These are phyloP conservation scores for Epithele typhae DNA, from an alignment of 768 basidiomycete genomes.

Conservation along the genomic window DNA sequence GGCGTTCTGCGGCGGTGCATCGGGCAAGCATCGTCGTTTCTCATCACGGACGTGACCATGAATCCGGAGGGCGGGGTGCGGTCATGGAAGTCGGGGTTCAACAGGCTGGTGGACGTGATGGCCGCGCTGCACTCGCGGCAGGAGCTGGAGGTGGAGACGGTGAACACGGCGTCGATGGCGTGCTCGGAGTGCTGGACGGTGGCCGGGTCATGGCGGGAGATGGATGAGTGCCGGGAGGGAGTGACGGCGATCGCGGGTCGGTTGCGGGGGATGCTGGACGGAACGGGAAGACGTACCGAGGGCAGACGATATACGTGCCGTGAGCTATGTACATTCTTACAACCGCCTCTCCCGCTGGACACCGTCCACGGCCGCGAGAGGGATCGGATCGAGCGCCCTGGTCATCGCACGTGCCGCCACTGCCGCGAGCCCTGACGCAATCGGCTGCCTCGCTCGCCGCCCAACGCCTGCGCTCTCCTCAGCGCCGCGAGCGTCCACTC, in stretches of 20 bases:
- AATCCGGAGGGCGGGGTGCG: constrained; percentile 50
- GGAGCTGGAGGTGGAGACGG: constrained; percentile 73
- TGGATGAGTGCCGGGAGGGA: constrained; percentile 59
- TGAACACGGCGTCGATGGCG: constrained; percentile 62
- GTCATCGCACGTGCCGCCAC: background rate
- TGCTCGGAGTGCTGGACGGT: constrained; percentile 83
- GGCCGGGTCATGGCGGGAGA: constrained; percentile 61
- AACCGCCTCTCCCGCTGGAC: background rate
- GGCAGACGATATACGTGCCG: constrained; percentile 33
- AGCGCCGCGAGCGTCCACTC: background rate
- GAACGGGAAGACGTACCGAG: constrained; percentile 43
- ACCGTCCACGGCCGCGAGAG: background rate
- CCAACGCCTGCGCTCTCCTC: background rate
- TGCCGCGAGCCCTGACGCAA: background rate
- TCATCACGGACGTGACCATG: constrained; percentile 68
- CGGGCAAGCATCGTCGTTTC: constrained; percentile 71
- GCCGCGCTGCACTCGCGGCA: constrained; percentile 62
- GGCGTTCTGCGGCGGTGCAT: constrained; percentile 56
- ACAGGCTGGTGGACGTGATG: constrained; percentile 65
- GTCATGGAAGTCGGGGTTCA: constrained; percentile 67
- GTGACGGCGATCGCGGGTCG: constrained; percentile 58
- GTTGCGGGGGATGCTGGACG: constrained; percentile 52
- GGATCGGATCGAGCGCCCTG: constrained; percentile 4
- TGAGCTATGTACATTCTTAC: constrained; percentile 13
- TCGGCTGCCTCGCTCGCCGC: background rate